Base-by-base conservation (phyloP, 176 grass and related monocot genomes). In the Carex parvula region DNA sequence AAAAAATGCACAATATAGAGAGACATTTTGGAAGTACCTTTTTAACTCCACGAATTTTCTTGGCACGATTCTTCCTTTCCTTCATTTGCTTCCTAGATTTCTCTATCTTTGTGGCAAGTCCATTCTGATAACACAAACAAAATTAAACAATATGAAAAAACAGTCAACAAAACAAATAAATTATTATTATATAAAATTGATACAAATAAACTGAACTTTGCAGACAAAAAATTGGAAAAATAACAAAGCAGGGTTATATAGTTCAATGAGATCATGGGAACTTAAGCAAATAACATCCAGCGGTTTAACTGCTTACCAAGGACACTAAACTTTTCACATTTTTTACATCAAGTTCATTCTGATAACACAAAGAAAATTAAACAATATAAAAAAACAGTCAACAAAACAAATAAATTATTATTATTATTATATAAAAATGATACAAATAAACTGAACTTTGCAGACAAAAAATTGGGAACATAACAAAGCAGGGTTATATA, bases 71-170 rank as follows among this genome's bases (percentile, higher is more conserved):
- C 86, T 94, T 97, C 39, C 91, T 80, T 80, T 97, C 94, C 86
- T 97, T 97, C 88, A 97, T 94, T 84, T 97, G 94, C 81, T 94
- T 97, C n/a, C 94, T 93, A 22, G 94, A 97, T 85, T 92, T 97
- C 26, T 97, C 94, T 50, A 97, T 84, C 92, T 97, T 97, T 1
- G 94, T 94, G 17, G 94, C 94, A 84, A 97, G 90, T 29, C 94
- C 94, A 35, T 97, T 97, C 94, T 97, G 87, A 24, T 10, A 11
- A 84, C 41, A 67, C 2, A 86, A 35, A 6, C 17, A 16, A 87
- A 83, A 64, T 84, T 62, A 13, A 29, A 57, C 21, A 78, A 12
- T 21, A 41, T 78, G 18, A 17, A 56, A 21, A 29, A 57, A 3
- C 0, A 57, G 22, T 78, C 21, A 62, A 62, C 20, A 62, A 56